Evolutionary conservation across 225 moss, liverwort and hornwort species (phyloP).

Genomic region (Lunularia cruciata): DNA sequence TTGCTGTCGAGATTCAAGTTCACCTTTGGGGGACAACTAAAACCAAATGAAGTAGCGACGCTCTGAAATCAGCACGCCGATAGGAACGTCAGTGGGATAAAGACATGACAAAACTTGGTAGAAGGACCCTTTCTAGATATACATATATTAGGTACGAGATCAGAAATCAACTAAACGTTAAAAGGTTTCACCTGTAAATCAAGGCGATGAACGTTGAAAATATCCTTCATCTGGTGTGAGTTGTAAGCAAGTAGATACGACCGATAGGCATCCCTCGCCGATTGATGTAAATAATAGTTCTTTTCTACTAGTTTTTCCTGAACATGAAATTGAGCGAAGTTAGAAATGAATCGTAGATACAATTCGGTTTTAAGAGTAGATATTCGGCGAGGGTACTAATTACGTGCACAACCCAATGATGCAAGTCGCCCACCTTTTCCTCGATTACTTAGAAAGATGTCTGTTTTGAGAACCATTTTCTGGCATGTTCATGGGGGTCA

Average conservation of each 20-base stretch:
- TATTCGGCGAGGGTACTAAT: too few species aligned
- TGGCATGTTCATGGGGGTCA: too few species aligned
- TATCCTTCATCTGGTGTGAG: constrained; percentile 96
- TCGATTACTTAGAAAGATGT: too few species aligned
- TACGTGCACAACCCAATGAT: too few species aligned
- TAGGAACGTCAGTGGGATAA: background rate
- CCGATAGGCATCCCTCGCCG: constrained; percentile 87
- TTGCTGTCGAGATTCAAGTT: constrained; percentile 90
- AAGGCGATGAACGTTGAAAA: constrained; percentile 93
- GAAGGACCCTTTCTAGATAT: too few species aligned
- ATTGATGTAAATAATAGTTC: constrained; percentile 92
- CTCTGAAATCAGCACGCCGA: constrained; percentile 35
- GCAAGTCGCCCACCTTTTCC: too few species aligned
- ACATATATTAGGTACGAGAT: background rate
- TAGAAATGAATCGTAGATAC: too few species aligned
- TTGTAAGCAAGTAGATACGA: constrained; percentile 96
- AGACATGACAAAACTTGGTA: too few species aligned
- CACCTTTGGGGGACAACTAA: constrained; percentile 88
- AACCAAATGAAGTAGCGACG: constrained; percentile 86
- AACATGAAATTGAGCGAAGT: background rate
- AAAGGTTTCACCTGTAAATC: constrained; percentile 64
- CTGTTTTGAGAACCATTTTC: too few species aligned
- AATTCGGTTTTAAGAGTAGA: too few species aligned
- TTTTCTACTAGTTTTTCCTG: constrained; percentile 92
- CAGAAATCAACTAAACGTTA: background rate